A percentile compares a stretch with the other conserved stretches of the same genome.
phyloP scores from a whole-genome alignment of 208 protist genomes.

The Wallacemonas sp. region DNA sequence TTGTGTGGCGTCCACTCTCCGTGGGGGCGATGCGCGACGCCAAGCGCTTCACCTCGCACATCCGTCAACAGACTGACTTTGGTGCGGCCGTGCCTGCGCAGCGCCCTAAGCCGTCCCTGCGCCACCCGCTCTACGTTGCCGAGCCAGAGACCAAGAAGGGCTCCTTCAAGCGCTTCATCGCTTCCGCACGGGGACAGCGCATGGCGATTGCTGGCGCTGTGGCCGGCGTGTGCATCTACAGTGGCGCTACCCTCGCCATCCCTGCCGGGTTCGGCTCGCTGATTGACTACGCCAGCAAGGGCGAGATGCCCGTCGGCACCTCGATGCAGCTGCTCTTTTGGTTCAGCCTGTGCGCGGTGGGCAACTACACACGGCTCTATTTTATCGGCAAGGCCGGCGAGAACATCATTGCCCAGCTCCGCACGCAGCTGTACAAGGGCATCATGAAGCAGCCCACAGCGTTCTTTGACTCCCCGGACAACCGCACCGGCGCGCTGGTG shows the following conservation, averaged over 20 bases:
- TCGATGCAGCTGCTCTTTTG: constrained; percentile 79
- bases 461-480: constrained; percentile 84
- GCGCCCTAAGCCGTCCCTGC: constrained; percentile 45
- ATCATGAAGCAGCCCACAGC: constrained; percentile 67
- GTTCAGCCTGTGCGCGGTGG: constrained; percentile 68
- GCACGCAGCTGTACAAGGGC: constrained; percentile 58
- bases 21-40: constrained; percentile 16
- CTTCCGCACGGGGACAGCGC: constrained; percentile 44
- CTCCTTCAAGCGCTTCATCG: constrained; percentile 66
- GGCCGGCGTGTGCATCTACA: constrained; percentile 69
- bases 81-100: constrained; percentile 68
- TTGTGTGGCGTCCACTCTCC: constrained; percentile 59
- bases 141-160: constrained; percentile 64
- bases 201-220: constrained; percentile 71
- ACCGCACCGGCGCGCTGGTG: constrained; percentile 75
- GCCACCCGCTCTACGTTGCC: constrained; percentile 54
- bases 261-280: constrained; percentile 78
- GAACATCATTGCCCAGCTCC: constrained; percentile 72
- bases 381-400: constrained; percentile 81
- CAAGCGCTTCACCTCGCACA: constrained; percentile 31
- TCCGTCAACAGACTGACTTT: constrained; percentile 73
- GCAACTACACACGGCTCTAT: constrained; percentile 72
- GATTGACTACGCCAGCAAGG: constrained; percentile 82
- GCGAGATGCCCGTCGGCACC: constrained; percentile 76
- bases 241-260: constrained; percentile 80